Base-by-base conservation (phyloP, 1,284 basidiomycete genomes). In the Sutorius eximius region DNA sequence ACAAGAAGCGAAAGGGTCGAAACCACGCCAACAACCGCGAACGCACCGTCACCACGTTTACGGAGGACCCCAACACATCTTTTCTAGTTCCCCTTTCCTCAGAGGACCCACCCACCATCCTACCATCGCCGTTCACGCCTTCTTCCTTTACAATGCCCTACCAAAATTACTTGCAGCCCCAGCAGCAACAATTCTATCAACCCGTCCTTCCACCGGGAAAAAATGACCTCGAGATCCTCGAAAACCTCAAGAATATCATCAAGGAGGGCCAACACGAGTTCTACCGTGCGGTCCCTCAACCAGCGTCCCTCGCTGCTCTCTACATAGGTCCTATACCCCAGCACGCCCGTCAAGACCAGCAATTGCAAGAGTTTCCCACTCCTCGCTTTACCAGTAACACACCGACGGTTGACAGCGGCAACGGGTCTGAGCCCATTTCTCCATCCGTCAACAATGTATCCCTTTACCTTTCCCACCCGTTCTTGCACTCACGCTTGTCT, bases 171-270 rank as follows among this genome's bases (percentile, higher is more conserved):
- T 62, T 72, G 24, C 38, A 65, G n/a, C 67, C 65, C 15, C 63
- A 62, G 30, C 62, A 61, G 24, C 60, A 66, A 13, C 64, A 62
- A 36, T 68, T 68, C 32, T 68, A 37, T 56, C 63, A 67, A 29
- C 61, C 62, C 8, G 46, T 65, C 15, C 60, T 75, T 0, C 74
- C 75, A 11, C 73, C 76, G 11, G 80, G 80, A 13, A 74, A 81
- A 61, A 80, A 75, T 63, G 87, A 89, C 71, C 77, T 89, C 57
- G 85, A 87, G 66, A 78, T 82, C 44, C 77, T 89, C 56, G 82
- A 89, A 70, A 82, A 82, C 53, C 80, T 90, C 66, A 90, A 90
- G 69, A 74, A 81, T 37, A 75, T 80, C 51, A 89, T 90, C 70
- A 86, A 83, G 65, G 79, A 75, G 38, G 81, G 82, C 52, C 87